phyloP scores from a whole-genome alignment of 495 filamentous ascomycete species.

The Hypoxylon fuscum region DNA sequence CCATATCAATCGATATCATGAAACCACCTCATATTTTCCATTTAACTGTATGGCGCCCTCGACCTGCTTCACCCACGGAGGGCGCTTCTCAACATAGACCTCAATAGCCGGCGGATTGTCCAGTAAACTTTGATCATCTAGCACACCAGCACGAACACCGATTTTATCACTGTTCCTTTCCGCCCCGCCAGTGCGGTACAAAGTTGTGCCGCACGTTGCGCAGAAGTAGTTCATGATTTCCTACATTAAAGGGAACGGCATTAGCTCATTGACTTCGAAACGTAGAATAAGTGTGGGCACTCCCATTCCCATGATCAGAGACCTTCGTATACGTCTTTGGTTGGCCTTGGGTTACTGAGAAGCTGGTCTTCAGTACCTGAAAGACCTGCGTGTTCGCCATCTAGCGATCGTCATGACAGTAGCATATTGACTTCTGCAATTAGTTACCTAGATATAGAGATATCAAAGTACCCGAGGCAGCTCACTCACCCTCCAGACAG shows the following conservation, averaged over 20 bases:
- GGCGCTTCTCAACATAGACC: conserved; percentile 19
- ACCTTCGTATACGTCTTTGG: conserved; percentile 16
- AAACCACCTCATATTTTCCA: conserved; percentile 11
- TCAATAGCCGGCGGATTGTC: conserved; percentile 8
- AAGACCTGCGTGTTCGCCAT: conserved; percentile 9
- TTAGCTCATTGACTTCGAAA: not conserved
- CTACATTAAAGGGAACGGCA: not conserved
- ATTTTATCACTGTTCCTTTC: not conserved
- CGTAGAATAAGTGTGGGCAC: not conserved
- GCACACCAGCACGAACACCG: conserved; percentile 12
- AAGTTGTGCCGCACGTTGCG: conserved; percentile 7
- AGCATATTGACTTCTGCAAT: conserved; percentile 9
- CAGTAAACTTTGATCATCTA: conserved; percentile 17
- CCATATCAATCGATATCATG: not conserved
- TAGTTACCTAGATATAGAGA: not conserved
- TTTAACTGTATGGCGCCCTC: conserved; percentile 21
- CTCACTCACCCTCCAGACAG: conserved; percentile 1
- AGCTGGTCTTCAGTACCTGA: conserved; percentile 7
- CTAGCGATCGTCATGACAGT: conserved; percentile 20
- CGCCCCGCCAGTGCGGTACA: conserved; percentile 3
- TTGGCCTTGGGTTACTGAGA: conserved; percentile 14
- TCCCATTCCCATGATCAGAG: conserved; percentile 16
- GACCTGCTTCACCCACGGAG: conserved; percentile 16
- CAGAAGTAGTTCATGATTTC: conserved; percentile 16
- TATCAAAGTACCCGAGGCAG: not conserved